Percentiles rank a stretch among this genome's conserved stretches.
Conservation (phyloP, 768 basidiomycete genomes). For the Kwoniella newhampshirensis region DNA sequence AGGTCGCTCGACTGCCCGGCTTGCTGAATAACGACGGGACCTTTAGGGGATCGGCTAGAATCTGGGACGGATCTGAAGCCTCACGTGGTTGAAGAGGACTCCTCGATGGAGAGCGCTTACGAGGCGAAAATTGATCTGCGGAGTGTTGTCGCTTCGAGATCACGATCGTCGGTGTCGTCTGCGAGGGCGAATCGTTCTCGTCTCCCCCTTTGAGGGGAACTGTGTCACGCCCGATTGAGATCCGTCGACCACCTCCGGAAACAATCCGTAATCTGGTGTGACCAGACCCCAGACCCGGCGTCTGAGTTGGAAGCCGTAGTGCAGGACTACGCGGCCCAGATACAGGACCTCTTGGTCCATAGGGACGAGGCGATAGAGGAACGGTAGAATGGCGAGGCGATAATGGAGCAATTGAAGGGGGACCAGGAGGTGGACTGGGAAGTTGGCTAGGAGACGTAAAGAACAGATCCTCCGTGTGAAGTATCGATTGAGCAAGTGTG, state of each 20-base stretch:
- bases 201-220: slow-evolving; percentile 34
- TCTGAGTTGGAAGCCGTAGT: not conserved
- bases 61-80: not conserved
- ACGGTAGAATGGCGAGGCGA: slow-evolving; percentile 11
- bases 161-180: slow-evolving; percentile 10
- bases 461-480: slow-evolving; percentile 3
- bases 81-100: slow-evolving; percentile 27
- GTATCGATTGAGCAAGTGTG: not conserved
- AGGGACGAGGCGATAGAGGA: slow-evolving; percentile 25
- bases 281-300: slow-evolving; percentile 17
- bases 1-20: slow-evolving; percentile 8
- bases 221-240: slow-evolving; percentile 43
- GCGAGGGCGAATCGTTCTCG: slow-evolving; percentile 14
- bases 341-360: slow-evolving; percentile 21
- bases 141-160: slow-evolving; percentile 46
- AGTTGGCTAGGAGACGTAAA: slow-evolving; percentile 15
- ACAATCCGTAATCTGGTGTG: slow-evolving; percentile 44
- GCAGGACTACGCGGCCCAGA: not conserved
- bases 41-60: slow-evolving; percentile 14
- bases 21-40: slow-evolving; percentile 13
- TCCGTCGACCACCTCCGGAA: slow-evolving; percentile 40
- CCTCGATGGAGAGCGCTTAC: slow-evolving; percentile 43
- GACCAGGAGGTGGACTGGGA: slow-evolving; percentile 5
- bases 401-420: slow-evolving; percentile 2
- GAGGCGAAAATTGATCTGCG: slow-evolving; percentile 43